Evolutionary conservation across 2,329 filamentous ascomycete species (phyloP).

Genomic region (Sarocladiaceae sp.): DNA sequence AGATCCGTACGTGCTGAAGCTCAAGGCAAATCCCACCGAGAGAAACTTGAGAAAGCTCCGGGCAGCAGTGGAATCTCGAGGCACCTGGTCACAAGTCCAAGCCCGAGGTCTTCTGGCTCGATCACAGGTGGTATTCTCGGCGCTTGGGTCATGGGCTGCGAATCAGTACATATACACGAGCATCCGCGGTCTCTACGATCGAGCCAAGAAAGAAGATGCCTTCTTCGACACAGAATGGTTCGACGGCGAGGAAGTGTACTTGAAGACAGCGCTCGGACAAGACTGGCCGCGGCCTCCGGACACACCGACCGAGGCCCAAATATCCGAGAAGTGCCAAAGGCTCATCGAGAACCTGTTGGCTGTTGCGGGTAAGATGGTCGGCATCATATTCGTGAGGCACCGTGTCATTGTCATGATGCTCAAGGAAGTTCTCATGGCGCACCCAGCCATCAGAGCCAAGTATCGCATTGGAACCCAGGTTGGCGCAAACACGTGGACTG

Average conservation of each 20-base stretch:
- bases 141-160: conserved; percentile 65
- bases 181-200: conserved; percentile 30
- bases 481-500: conserved; percentile 40
- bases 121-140: conserved; percentile 43
- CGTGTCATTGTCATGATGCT: conserved; percentile 58
- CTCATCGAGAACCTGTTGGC: conserved; percentile 50
- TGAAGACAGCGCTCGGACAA: conserved; percentile 44
- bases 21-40: conserved; percentile 38
- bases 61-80: conserved; percentile 34
- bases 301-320: conserved; percentile 16
- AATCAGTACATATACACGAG: conserved; percentile 59
- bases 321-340: conserved; percentile 54
- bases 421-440: conserved; percentile 48
- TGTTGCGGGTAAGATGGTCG: conserved; percentile 38
- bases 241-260: conserved; percentile 50
- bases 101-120: conserved; percentile 51
- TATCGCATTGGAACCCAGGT: conserved; percentile 53
- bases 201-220: conserved; percentile 15
- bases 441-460: conserved; percentile 40
- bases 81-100: conserved; percentile 51
- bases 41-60: conserved; percentile 33
- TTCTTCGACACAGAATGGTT: conserved; percentile 36
- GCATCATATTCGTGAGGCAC: conserved; percentile 66
- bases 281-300: conserved; percentile 16
- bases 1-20: conserved; percentile 55